Conservation (phyloP, 208 protist species). For the Trypanosoma cruzi region DNA sequence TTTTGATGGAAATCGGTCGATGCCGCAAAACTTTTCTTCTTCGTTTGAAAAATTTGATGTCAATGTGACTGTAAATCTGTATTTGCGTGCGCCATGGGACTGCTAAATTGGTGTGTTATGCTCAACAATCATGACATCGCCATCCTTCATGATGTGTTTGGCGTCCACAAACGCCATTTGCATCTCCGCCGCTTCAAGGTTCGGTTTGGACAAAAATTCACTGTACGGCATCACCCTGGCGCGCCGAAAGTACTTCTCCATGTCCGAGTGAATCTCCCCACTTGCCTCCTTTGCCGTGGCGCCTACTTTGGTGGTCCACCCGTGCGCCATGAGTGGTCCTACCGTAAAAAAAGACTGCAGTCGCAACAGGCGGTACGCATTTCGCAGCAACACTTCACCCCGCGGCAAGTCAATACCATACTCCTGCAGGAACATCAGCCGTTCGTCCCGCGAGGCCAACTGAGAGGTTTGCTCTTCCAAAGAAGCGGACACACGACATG, state of each 20-base stretch:
- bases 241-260: constrained; percentile 71
- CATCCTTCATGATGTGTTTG: constrained; percentile 78
- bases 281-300: constrained; percentile 64
- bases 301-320: constrained; percentile 57
- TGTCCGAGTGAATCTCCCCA: constrained; percentile 87
- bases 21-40: too few species aligned
- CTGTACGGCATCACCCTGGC: constrained; percentile 76
- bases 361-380: constrained; percentile 55
- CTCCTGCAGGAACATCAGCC: constrained; percentile 69
- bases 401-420: constrained; percentile 72
- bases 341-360: constrained; percentile 91
- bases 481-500: constrained; percentile 66
- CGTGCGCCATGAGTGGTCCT: constrained; percentile 83
- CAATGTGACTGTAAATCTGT: not conserved
- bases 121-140: constrained; percentile 86
- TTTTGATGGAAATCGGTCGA: too few species aligned
- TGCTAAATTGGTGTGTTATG: constrained; percentile 39
- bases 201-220: constrained; percentile 53
- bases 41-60: not conserved
- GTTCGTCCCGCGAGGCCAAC: constrained; percentile 63
- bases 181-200: constrained; percentile 77
- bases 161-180: constrained; percentile 68
- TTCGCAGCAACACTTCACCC: constrained; percentile 69
- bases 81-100: not conserved
- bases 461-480: constrained; percentile 86